Base-by-base conservation (phyloP, 768 basidiomycete genomes). In the Sporobolomyces roseus region DNA sequence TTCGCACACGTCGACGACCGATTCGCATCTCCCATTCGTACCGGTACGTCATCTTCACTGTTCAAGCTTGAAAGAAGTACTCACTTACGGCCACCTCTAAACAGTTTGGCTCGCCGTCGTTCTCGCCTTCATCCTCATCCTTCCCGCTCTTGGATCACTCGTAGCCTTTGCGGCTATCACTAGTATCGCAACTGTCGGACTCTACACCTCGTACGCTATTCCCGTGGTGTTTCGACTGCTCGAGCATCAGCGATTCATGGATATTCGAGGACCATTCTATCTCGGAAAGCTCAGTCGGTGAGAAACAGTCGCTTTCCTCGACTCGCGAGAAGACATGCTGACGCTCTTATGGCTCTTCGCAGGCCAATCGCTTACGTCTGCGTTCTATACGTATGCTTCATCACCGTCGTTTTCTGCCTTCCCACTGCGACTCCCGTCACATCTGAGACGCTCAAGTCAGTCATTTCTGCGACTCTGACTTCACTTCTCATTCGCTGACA, bases 71-170 rank as follows among this genome's bases (percentile, higher is more conserved):
- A 10, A 23, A 13, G 38, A 13, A 13, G 6, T 21, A 23, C 21
- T 46, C 10, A 13, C 21, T 23, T 7, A 46, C 6, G 45, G 9
- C 17, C 17, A 7, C 45, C 19, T 21, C 10, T 4, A 6, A 33
- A 21, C 71, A 87, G 88, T 90, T 3, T 90, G 89, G 88, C 83
- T 90, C 49, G 88, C 88, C 1, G 88, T 86, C 71, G 85, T 85
- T 10, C 80, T 90, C 29, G 87, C 87, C 76, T 89, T 91, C 79
- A 83, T 86, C 70, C 83, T 91, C 10, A 87, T 84, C 1, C 80
- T 90, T 2, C 89, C 89, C 0, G 87, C 86, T 76, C 80, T 91
- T 3, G 88, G 88, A 2, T 87, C 85, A 71, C 77, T 82, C 0
- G 88, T 90, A 5, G 89, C 89, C 0, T 89, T 88, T 2, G 83